Evolutionary conservation across 148 eudicot species (phyloP).

Genomic region (Nyssa sinensis): DNA sequence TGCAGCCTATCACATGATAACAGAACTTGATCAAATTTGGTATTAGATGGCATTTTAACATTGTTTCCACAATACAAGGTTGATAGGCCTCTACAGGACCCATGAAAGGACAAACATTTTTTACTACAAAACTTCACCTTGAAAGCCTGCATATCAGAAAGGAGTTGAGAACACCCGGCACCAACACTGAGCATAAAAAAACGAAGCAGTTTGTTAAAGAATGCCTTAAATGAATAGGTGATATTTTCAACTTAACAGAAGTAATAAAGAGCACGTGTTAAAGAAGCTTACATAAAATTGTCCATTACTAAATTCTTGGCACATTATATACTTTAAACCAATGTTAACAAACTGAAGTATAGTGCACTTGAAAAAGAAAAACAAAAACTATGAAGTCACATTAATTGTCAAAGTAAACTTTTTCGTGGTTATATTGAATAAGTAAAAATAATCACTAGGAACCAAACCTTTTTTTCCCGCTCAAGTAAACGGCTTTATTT

Average conservation of each 20-base stretch:
- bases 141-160: slow-evolving; percentile 99
- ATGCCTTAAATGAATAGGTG: slow-evolving; percentile 4
- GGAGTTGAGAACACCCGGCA: slow-evolving; percentile 97
- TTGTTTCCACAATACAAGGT: slow-evolving; percentile 1
- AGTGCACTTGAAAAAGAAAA: too few species aligned
- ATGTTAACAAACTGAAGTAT: neutral
- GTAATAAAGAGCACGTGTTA: neutral
- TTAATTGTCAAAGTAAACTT: neutral
- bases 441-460: too few species aligned
- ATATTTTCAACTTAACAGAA: slow-evolving; percentile 1
- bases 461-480: too few species aligned
- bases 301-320: neutral
- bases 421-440: too few species aligned
- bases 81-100: slow-evolving; percentile 2
- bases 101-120: neutral
- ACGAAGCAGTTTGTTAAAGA: slow-evolving; percentile 11
- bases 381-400: neutral
- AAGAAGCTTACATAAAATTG: neutral
- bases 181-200: slow-evolving; percentile 66
- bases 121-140: slow-evolving; percentile 48
- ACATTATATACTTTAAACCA: neutral
- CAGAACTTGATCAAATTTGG: slow-evolving; percentile 5
- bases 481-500: too few species aligned
- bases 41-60: neutral
- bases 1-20: slow-evolving; percentile 64